These are phyloP conservation scores for Colletotrichum ledebouriae DNA, from an alignment of 2,329 filamentous ascomycete species.

Conservation along the genomic window DNA sequence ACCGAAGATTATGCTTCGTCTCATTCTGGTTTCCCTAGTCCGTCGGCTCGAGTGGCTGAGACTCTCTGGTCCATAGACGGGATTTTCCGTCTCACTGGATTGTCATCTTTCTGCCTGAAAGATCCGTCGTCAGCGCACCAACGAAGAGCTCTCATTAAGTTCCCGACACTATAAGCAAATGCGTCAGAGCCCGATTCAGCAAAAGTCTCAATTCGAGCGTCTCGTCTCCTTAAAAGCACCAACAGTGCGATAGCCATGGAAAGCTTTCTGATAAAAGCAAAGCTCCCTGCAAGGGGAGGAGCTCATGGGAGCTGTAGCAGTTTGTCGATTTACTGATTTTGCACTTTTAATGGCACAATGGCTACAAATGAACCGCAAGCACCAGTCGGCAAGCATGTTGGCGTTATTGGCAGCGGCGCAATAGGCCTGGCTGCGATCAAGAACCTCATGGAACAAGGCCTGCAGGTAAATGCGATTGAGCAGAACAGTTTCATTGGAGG, in stretches of 20 bases:
- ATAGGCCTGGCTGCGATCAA: too few relatives aligned
- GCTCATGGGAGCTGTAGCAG: too few relatives aligned
- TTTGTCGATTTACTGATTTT: too few relatives aligned
- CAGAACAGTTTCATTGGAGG: too few relatives aligned
- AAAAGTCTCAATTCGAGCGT: neutral
- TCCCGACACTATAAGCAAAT: neutral
- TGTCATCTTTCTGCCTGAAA: neutral
- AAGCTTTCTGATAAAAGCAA: neutral
- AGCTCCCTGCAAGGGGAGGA: neutral
- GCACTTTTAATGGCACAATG: neutral
- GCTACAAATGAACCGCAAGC: neutral
- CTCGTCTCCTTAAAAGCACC: neutral
- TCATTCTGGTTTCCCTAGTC: too few relatives aligned
- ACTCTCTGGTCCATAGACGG: neutral
- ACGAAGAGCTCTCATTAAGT: neutral
- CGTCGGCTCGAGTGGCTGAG: too few relatives aligned
- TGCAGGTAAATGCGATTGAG: too few relatives aligned
- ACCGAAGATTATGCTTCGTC: neutral
- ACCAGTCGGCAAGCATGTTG: too few relatives aligned
- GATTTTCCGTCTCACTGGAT: neutral
- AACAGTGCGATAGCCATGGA: neutral
- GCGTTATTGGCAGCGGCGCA: too few relatives aligned
- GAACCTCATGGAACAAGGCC: too few relatives aligned
- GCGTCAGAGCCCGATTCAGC: constrained; percentile 1
- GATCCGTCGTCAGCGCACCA: neutral